phyloP scores from a whole-genome alignment of 345 rosid species.

The Camelina neglecta region DNA sequence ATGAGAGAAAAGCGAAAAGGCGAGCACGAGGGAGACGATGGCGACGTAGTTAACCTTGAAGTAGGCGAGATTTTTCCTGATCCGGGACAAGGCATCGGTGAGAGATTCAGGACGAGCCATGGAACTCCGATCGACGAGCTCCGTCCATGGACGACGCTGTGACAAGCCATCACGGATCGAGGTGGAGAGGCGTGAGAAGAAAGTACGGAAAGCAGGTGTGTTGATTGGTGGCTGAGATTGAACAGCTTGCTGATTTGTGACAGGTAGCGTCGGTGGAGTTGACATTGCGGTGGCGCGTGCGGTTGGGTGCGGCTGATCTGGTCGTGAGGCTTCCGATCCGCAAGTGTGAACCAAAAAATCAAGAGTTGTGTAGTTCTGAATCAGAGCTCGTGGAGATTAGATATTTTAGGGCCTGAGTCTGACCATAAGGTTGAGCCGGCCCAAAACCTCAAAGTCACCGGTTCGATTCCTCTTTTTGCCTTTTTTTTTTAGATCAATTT shows the following conservation, averaged over 20 bases:
- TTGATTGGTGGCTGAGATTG: slow-evolving; percentile 71
- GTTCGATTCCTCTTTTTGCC: neutral
- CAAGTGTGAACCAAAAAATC: neutral
- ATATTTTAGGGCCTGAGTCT: slow-evolving; percentile 20
- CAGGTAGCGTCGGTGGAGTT: slow-evolving; percentile 58
- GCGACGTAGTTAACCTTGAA: slow-evolving; percentile 78
- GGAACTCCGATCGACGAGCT: slow-evolving; percentile 67
- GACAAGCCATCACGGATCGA: slow-evolving; percentile 76
- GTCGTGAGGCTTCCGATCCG: slow-evolving; percentile 28
- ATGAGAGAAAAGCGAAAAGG: slow-evolving; percentile 69
- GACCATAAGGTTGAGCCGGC: slow-evolving; percentile 17
- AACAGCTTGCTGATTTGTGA: slow-evolving; percentile 50
- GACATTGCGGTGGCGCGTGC: slow-evolving; percentile 52
- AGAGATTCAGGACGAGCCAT: slow-evolving; percentile 65
- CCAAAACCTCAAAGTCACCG: slow-evolving; percentile 21
- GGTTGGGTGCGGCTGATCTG: slow-evolving; percentile 20
- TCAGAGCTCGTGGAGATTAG: slow-evolving; percentile 23
- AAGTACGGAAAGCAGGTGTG: slow-evolving; percentile 73
- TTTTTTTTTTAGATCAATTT: neutral
- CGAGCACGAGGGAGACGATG: slow-evolving; percentile 62
- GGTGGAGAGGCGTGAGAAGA: slow-evolving; percentile 70
- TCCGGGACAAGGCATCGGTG: slow-evolving; percentile 73
- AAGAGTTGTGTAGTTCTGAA: neutral
- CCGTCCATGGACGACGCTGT: slow-evolving; percentile 83
- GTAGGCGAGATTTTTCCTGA: slow-evolving; percentile 64